These are phyloP conservation scores for Ilyonectria sp. DNA, from an alignment of 2,329 filamentous ascomycete genomes.

Conservation along the genomic window DNA sequence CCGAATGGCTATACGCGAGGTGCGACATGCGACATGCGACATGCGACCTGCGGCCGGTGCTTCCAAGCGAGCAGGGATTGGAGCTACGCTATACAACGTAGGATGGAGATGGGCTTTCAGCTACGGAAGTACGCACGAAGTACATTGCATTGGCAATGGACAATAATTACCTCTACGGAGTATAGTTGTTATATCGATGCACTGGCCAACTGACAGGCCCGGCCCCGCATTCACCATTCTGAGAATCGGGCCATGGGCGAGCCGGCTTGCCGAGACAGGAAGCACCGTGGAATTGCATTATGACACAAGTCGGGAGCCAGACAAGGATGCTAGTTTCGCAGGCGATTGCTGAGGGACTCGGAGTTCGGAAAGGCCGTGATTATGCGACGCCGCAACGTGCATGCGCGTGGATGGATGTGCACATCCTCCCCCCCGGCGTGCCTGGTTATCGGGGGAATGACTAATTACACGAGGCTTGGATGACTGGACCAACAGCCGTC, in stretches of 20 bases:
- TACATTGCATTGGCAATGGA: neutral
- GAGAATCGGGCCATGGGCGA: slow-evolving; percentile 4
- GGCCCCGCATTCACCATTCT: neutral
- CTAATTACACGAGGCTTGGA: neutral
- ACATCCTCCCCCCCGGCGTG: neutral
- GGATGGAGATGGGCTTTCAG: neutral
- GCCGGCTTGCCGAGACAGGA: neutral
- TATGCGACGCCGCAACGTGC: slow-evolving; percentile 14
- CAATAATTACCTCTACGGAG: neutral
- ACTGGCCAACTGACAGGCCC: slow-evolving; percentile 15
- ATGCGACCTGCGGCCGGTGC: neutral
- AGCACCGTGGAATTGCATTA: slow-evolving; percentile 12
- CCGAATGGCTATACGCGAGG: neutral
- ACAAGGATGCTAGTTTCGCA: slow-evolving; percentile 11
- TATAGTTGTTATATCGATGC: slow-evolving; percentile 11
- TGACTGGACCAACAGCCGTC: neutral
- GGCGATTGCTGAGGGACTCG: slow-evolving; percentile 20
- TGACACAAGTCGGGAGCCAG: slow-evolving; percentile 8
- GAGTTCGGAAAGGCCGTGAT: slow-evolving; percentile 11
- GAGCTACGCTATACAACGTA: slow-evolving; percentile 3
- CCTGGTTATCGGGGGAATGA: neutral
- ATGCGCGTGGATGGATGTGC: slow-evolving; percentile 1
- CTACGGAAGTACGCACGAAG: neutral
- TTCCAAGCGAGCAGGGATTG: neutral
- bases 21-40: neutral